Evolutionary conservation across 345 rosid genomes (phyloP).

Genomic region (Eucalyptus brandiana): DNA sequence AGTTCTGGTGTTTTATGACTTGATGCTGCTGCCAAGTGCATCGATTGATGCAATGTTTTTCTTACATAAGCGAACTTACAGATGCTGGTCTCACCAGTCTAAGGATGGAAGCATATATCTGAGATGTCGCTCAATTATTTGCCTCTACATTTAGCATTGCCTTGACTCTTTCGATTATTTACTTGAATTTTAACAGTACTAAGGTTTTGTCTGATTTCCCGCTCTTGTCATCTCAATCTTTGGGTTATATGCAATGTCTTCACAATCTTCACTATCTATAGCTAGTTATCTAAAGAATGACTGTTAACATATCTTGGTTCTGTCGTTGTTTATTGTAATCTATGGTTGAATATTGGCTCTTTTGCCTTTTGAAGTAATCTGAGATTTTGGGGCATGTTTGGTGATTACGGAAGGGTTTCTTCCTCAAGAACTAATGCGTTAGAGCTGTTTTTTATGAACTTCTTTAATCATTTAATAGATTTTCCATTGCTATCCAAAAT

Average conservation of each 20-base stretch:
- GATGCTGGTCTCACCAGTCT: too few relatives aligned
- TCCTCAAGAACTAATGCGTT: not conserved
- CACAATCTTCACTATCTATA: not conserved
- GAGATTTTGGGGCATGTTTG: not conserved
- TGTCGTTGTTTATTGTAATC: not conserved
- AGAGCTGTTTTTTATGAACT: not conserved
- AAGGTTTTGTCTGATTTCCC: conserved; percentile 28
- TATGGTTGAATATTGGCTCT: not conserved
- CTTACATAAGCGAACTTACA: too few relatives aligned
- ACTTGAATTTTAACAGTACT: too few relatives aligned
- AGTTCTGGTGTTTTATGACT: too few relatives aligned
- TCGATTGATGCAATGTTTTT: too few relatives aligned
- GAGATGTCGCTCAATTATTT: too few relatives aligned
- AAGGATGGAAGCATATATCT: too few relatives aligned
- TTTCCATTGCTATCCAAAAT: not conserved
- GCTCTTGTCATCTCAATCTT: not conserved
- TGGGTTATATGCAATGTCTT: not conserved
- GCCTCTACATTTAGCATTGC: too few relatives aligned
- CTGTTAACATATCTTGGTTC: not conserved
- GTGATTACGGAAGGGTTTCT: not conserved
- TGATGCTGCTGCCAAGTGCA: too few relatives aligned
- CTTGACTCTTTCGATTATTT: too few relatives aligned
- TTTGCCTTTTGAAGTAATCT: not conserved
- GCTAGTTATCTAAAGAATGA: not conserved
- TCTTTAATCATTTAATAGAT: not conserved